Conservation (phyloP, 1,284 basidiomycete genomes). For the Violaceomyces palustris region DNA sequence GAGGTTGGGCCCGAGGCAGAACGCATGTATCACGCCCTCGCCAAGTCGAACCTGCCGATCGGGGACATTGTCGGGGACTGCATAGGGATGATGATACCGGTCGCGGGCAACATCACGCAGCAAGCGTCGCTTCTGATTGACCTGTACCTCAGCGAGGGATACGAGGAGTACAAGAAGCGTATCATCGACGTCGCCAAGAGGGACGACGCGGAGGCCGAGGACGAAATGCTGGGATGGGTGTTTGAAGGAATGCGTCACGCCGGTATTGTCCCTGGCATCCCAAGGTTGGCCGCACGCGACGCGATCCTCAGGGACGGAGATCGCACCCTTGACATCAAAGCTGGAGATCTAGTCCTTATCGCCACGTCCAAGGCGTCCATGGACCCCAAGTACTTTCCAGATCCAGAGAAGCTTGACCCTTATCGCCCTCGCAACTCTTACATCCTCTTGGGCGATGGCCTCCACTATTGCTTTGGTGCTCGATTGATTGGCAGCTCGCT, state of each 20-base stretch:
- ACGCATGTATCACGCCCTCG: conserved; percentile 6
- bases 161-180: conserved; percentile 10
- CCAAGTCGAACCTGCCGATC: conserved; percentile 1
- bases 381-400: conserved; percentile 59
- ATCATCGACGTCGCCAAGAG: conserved; percentile 10
- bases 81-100: conserved; percentile 11
- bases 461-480: conserved; percentile 55
- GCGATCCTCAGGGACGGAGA: conserved; percentile 6
- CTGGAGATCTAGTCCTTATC: conserved; percentile 37
- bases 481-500: conserved; percentile 1
- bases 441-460: conserved; percentile 59
- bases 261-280: conserved; percentile 15
- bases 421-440: conserved; percentile 58
- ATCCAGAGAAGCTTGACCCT: conserved; percentile 58
- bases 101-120: conserved; percentile 21
- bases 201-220: conserved; percentile 7
- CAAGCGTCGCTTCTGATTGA: conserved; percentile 14
- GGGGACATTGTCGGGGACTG: conserved; percentile 4
- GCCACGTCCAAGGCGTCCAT: conserved; percentile 13
- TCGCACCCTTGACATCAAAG: conserved; percentile 10
- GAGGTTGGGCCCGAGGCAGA: conserved; percentile 9
- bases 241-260: conserved; percentile 17
- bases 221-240: conserved; percentile 12
- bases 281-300: conserved; percentile 4
- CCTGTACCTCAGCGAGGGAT: conserved; percentile 8